Base-by-base conservation (phyloP, 148 eudicot species). In the Polygonum maritimum region DNA sequence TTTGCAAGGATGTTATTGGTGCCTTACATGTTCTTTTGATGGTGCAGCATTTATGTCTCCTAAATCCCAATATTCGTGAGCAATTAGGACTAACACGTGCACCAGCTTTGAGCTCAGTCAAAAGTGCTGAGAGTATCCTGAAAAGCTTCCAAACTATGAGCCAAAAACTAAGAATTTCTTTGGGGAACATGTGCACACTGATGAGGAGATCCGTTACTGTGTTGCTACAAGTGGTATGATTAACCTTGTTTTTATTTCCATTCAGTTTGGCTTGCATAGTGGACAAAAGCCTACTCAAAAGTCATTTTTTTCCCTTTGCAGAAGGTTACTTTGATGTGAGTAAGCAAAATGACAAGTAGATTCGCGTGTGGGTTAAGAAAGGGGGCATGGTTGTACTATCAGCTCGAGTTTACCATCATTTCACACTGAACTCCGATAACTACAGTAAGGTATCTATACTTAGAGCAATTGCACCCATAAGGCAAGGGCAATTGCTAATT, bases 241-340 rank as follows among this genome's bases (percentile, higher is more conserved):
- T 26, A 35, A 21, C 41, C 58, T n/a, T n/a, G 44, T 57, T 5
- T 9, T 48, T 60, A 12, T 63, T 31, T 62, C 2, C 16, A 14
- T 31, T 62, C 4, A 65, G n/a, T 35, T 36, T 65, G 19, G 44
- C 71, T 22, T 21, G 44, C 15, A 22, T 36, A 65, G 71, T 65
- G n/a, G 44, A 65, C 15, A 16, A 63, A 35, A 35, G 44, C 44
- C 14, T 35, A 15, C 7, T 65, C 6, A 36, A 65, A 65, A 13
- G 18, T 16, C 71, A 69, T n/a, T n/a, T 52, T 69, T 60, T 11
- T 65, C 9, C 67, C 38, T 36, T 3, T 52, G 35, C 12, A 82
- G 82, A 76, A 95, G 98, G 99, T 70, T 96, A 92, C 76, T 96
- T 96, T 87, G 99, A 96, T 84, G 99, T 92, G 81, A 89, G 99